Percentiles rank a stretch among this genome's conserved stretches.
These are phyloP conservation scores for Tylopilus sp. DNA, from an alignment of 768 basidiomycete species.

Conservation along the genomic window DNA sequence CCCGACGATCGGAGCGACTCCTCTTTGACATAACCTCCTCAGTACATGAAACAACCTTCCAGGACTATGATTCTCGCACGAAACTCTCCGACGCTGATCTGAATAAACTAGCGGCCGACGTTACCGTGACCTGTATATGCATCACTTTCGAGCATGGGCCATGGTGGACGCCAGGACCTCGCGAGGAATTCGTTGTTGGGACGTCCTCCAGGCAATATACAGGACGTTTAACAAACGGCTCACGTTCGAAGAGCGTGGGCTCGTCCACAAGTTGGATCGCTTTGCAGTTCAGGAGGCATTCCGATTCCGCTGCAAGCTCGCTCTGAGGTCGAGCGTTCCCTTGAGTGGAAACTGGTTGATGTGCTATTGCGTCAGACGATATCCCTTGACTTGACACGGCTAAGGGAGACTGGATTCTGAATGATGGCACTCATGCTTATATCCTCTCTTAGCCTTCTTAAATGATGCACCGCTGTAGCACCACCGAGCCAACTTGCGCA, in stretches of 20 bases:
- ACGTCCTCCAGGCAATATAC: slow-evolving; percentile 57
- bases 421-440: slow-evolving; percentile 7
- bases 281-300: slow-evolving; percentile 40
- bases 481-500: too few relatives aligned
- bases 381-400: slow-evolving; percentile 47
- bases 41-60: slow-evolving; percentile 32
- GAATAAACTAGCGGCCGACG: slow-evolving; percentile 41
- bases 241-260: slow-evolving; percentile 41
- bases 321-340: slow-evolving; percentile 38
- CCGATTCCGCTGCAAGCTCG: slow-evolving; percentile 41
- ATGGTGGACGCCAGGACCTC: slow-evolving; percentile 40
- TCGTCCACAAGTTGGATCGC: slow-evolving; percentile 23
- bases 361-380: slow-evolving; percentile 47
- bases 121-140: slow-evolving; percentile 43
- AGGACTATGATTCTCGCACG: slow-evolving; percentile 19
- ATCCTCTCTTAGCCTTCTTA: too few relatives aligned
- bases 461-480: too few relatives aligned
- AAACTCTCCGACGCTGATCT: slow-evolving; percentile 37
- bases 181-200: slow-evolving; percentile 47
- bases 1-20: slow-evolving; percentile 30
- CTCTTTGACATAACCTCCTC: slow-evolving; percentile 50
- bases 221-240: slow-evolving; percentile 43
- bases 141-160: slow-evolving; percentile 38
- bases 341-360: slow-evolving; percentile 56
- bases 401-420: slow-evolving; percentile 33